A percentile compares a stretch with the other conserved stretches of the same genome.
phyloP scores from a whole-genome alignment of 768 basidiomycete species.

The Gautieria morchelliformis region DNA sequence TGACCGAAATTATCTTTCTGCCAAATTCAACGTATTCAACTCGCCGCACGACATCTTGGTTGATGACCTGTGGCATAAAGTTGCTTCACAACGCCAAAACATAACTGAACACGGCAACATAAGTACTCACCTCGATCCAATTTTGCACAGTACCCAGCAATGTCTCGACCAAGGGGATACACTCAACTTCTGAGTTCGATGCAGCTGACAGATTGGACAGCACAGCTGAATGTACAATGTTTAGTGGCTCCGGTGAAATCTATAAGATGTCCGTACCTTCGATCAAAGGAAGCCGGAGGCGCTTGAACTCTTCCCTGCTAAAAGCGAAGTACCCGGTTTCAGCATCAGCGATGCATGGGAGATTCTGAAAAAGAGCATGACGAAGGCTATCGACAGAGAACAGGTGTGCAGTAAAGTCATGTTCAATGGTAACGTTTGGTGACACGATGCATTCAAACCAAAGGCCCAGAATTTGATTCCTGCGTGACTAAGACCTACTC shows the following conservation, averaged over 20 bases:
- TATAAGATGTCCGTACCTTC: not conserved
- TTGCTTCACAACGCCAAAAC: not conserved
- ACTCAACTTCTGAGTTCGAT: not conserved
- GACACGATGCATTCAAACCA: constrained; percentile 46
- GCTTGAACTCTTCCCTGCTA: not conserved
- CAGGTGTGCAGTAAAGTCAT: constrained; percentile 47
- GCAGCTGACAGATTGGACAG: not conserved
- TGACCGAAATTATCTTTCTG: not conserved
- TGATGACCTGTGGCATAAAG: not conserved
- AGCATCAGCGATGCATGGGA: not conserved
- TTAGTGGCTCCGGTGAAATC: not conserved
- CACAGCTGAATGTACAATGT: not conserved
- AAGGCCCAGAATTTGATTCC: constrained; percentile 42
- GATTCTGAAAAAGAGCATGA: constrained; percentile 28
- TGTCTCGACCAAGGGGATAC: not conserved
- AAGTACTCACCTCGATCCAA: not conserved
- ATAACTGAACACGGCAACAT: not conserved
- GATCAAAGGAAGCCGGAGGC: not conserved
- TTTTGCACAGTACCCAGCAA: not conserved
- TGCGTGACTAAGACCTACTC: constrained; percentile 27
- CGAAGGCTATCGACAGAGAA: constrained; percentile 46
- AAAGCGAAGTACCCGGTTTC: not conserved
- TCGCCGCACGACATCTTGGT: not conserved
- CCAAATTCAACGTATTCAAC: not conserved
- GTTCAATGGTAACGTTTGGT: constrained; percentile 40